Conservation (phyloP, 768 basidiomycete genomes). For the Amanita subjunquillea region DNA sequence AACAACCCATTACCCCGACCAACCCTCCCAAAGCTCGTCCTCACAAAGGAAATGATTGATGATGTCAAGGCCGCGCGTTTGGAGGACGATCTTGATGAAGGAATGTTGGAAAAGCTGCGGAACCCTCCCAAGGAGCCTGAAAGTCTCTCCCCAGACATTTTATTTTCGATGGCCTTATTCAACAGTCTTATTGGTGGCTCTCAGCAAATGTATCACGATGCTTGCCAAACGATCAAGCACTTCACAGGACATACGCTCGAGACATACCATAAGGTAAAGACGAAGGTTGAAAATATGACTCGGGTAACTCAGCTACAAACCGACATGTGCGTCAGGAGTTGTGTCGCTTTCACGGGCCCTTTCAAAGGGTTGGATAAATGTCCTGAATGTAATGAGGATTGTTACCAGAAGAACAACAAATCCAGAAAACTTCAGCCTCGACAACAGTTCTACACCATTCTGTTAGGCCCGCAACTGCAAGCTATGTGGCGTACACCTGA, state of each 20-base stretch:
- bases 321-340: slow-evolving; percentile 1
- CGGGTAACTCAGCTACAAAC: background rate
- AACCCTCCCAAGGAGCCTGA: slow-evolving; percentile 1
- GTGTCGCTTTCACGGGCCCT: background rate
- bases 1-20: background rate
- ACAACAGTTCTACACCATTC: slow-evolving; percentile 19
- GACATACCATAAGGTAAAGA: background rate
- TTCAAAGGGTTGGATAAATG: background rate
- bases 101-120: background rate
- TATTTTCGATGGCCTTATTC: slow-evolving; percentile 1
- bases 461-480: slow-evolving; percentile 25
- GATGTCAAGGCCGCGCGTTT: background rate
- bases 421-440: background rate
- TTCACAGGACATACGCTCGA: background rate
- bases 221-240: background rate
- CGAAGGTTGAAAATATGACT: background rate
- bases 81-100: background rate
- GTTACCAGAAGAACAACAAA: background rate
- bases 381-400: background rate
- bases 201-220: slow-evolving; percentile 1
- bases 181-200: background rate
- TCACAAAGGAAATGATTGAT: slow-evolving; percentile 3
- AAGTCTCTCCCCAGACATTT: background rate
- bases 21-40: slow-evolving; percentile 1
- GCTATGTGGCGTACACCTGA: slow-evolving; percentile 12